These are phyloP conservation scores for Fabrea salina DNA, from an alignment of 169 alveolate genomes.

Conservation along the genomic window DNA sequence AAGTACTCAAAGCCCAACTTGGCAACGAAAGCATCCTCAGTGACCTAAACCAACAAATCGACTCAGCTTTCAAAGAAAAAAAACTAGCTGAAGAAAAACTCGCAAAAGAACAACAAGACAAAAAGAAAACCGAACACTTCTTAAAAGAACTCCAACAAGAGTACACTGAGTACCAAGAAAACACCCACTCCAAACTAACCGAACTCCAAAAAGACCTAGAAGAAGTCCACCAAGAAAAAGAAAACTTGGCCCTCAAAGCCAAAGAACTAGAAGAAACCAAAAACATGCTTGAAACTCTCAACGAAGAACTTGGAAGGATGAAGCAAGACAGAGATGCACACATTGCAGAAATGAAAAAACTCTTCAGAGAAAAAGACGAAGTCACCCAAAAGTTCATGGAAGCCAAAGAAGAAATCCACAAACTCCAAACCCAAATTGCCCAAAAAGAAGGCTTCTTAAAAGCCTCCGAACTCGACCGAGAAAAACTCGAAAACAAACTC, in stretches of 20 bases:
- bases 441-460: not conserved
- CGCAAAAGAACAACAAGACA: not conserved
- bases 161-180: not conserved
- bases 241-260: no score
- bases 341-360: slow-evolving; percentile 2
- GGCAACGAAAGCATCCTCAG: not conserved
- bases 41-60: not conserved
- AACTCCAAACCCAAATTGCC: not conserved
- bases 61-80: not conserved
- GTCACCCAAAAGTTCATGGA: slow-evolving; percentile 9
- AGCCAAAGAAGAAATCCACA: slow-evolving; percentile 11
- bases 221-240: not conserved
- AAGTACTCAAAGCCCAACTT: not conserved
- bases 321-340: slow-evolving; percentile 7
- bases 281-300: not conserved
- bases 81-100: slow-evolving; percentile 16
- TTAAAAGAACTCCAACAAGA: not conserved
- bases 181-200: not conserved
- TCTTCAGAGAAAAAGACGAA: slow-evolving; percentile 34
- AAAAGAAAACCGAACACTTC: not conserved
- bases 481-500: slow-evolving; percentile 5
- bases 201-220: not conserved
- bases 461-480: not conserved
- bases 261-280: not conserved
- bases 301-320: not conserved